Evolutionary conservation across 2,329 filamentous ascomycete genomes (phyloP).

Genomic region (Colletotrichum lupini): DNA sequence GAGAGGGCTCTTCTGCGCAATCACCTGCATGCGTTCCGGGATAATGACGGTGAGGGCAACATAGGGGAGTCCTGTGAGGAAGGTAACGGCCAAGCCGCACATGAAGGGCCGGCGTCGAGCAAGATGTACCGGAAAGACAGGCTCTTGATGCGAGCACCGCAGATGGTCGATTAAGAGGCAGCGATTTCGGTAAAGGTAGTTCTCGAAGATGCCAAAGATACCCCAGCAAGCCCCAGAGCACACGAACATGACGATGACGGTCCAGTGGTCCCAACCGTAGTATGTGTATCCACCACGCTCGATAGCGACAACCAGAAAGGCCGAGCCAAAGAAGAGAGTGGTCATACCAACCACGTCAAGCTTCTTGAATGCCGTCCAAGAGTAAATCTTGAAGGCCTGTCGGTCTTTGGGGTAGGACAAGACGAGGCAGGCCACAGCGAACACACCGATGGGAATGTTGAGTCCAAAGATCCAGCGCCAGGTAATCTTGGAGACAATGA

Average conservation of each 20-base stretch:
- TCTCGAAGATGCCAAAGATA: slow-evolving; percentile 63
- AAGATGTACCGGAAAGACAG: slow-evolving; percentile 65
- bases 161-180: slow-evolving; percentile 18
- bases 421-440: slow-evolving; percentile 59
- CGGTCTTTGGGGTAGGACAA: slow-evolving; percentile 55
- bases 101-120: slow-evolving; percentile 61
- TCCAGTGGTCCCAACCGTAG: slow-evolving; percentile 61
- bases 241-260: slow-evolving; percentile 61
- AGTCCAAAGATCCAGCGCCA: slow-evolving; percentile 73
- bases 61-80: slow-evolving; percentile 68
- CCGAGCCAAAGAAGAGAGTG: slow-evolving; percentile 62
- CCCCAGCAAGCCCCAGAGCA: slow-evolving; percentile 60
- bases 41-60: slow-evolving; percentile 68
- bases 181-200: slow-evolving; percentile 41
- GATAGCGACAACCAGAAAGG: slow-evolving; percentile 65
- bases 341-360: slow-evolving; percentile 65
- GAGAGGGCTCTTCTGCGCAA: slow-evolving; percentile 63
- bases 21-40: slow-evolving; percentile 70
- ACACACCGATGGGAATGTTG: slow-evolving; percentile 65
- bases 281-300: slow-evolving; percentile 66
- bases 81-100: slow-evolving; percentile 61
- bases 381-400: slow-evolving; percentile 48
- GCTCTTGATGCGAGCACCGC: slow-evolving; percentile 52
- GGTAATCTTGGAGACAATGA: slow-evolving; percentile 61
- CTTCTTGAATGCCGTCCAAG: slow-evolving; percentile 54